phyloP scores from a whole-genome alignment of 768 basidiomycete species.

The Leccinum arenicola region DNA sequence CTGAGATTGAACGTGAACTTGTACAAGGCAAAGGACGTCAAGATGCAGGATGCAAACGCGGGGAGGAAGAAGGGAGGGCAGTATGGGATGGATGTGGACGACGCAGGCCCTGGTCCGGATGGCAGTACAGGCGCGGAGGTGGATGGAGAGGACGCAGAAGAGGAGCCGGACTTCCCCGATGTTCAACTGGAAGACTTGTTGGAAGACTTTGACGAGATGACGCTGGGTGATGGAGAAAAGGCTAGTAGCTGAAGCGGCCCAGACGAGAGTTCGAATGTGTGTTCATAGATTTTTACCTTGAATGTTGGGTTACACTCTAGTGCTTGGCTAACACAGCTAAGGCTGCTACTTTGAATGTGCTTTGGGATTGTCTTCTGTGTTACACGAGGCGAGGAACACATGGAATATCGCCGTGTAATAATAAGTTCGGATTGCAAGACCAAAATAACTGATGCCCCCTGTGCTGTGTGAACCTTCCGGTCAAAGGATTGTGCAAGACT shows the following conservation, averaged over 20 bases:
- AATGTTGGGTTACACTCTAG: not conserved
- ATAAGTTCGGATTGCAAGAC: not conserved
- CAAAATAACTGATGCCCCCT: not conserved
- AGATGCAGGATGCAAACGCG: conserved; percentile 42
- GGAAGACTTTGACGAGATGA: conserved; percentile 92
- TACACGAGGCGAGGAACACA: not conserved
- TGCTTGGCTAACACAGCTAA: not conserved
- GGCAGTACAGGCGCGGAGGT: conserved; percentile 19
- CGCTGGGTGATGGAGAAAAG: conserved; percentile 47
- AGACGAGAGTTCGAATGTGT: not conserved
- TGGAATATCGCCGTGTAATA: not conserved
- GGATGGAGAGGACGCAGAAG: conserved; percentile 48
- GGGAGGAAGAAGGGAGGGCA: conserved; percentile 26
- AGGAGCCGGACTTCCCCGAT: conserved; percentile 87
- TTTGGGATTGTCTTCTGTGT: no score
- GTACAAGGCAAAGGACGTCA: conserved; percentile 66
- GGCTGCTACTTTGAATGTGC: not conserved
- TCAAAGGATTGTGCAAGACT: not conserved
- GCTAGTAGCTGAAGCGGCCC: not conserved
- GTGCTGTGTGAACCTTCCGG: not conserved
- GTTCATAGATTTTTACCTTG: no score
- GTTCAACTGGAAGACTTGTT: conserved; percentile 81
- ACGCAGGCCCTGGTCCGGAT: conserved; percentile 31
- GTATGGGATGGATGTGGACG: conserved; percentile 67
- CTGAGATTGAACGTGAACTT: conserved; percentile 83